Evolutionary conservation across 805 yeast genomes (phyloP), one percentile per base, ranked within the genome.

Genomic region (Hanseniaspora pseudoguilliermondii): DNA sequence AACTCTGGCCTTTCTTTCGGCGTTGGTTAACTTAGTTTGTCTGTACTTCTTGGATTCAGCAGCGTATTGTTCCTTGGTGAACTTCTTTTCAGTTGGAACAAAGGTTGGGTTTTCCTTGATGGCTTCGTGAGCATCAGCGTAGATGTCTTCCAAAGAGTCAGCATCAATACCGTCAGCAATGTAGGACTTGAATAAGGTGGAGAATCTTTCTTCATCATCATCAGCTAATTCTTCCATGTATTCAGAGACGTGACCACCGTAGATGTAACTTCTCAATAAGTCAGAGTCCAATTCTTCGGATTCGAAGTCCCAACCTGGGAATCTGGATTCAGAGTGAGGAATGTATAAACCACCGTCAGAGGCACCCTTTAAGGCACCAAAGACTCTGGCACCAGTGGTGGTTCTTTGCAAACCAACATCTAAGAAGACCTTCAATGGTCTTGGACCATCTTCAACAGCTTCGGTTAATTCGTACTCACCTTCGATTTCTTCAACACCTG

Each of bases 221-320:
- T 93, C 98, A 76, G 93, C 91, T 75, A 93, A 86, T 82, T 91
- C 97, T 83, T 93, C 98, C 96, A 93, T 93, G 93, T 93, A 93
- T 83, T 93, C 97, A 72, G 98, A 84, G 72, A 93, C 90, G 86
- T 93, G 98, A 77, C 97, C 97, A 81, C 95, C 97, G 73, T 91
- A 85, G 82, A 93, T 93, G 95, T 93, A 93, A 79, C 87, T 88
- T 88, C 97, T 88, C 76, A 93, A 83, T 67, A 82, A 76, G 74
- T 93, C 98, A 69, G 96, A 88, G 73, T 93, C 98, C 70, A 93
- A 83, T 80, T 93, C 98, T 81, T 93, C 96, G 69, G 84, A 72
- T 82, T 93, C 98, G 70, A 91, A 87, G 77, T 93, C 98, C 95
- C 91, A 93, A 80, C 98, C 98, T 78, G 98, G 98, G 96, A 90